phyloP scores from a whole-genome alignment of 1,284 basidiomycete genomes.

The Hymenochaete sp. region DNA sequence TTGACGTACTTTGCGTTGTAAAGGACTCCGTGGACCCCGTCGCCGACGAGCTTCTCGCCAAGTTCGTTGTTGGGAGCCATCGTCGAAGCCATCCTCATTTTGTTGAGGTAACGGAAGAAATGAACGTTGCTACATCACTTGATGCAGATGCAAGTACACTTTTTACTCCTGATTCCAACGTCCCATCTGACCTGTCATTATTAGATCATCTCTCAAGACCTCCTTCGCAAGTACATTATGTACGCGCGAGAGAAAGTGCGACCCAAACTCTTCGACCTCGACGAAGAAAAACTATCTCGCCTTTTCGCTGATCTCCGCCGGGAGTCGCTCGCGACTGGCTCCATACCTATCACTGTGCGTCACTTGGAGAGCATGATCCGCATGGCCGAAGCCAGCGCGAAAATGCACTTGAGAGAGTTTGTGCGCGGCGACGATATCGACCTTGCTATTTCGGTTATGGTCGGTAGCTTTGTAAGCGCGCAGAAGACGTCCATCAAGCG shows the following conservation, averaged over 20 bases:
- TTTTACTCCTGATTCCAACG: background rate
- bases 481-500: constrained; percentile 99
- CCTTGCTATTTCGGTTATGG: constrained; percentile 90
- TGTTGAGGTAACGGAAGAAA: constrained; percentile 75
- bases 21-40: constrained; percentile 97
- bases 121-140: constrained; percentile 79
- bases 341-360: constrained; percentile 96
- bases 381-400: constrained; percentile 97
- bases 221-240: constrained; percentile 99
- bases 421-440: constrained; percentile 96
- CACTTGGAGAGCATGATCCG: constrained; percentile 99
- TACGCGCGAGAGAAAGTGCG: constrained; percentile 90
- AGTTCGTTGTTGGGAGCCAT: constrained; percentile 96
- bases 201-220: constrained; percentile 93
- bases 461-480: constrained; percentile 90
- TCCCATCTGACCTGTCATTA: background rate
- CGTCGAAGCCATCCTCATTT: constrained; percentile 91
- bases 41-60: constrained; percentile 91
- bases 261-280: constrained; percentile 90
- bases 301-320: constrained; percentile 95
- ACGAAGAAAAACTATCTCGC: constrained; percentile 92
- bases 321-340: constrained; percentile 94
- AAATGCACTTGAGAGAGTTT: constrained; percentile 96
- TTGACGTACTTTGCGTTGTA: constrained; percentile 97
- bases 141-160: constrained; percentile 77